Percentiles rank a stretch among this genome's conserved stretches.
Conservation (phyloP, 768 basidiomycete species). For the Pulveroboletus sp. region DNA sequence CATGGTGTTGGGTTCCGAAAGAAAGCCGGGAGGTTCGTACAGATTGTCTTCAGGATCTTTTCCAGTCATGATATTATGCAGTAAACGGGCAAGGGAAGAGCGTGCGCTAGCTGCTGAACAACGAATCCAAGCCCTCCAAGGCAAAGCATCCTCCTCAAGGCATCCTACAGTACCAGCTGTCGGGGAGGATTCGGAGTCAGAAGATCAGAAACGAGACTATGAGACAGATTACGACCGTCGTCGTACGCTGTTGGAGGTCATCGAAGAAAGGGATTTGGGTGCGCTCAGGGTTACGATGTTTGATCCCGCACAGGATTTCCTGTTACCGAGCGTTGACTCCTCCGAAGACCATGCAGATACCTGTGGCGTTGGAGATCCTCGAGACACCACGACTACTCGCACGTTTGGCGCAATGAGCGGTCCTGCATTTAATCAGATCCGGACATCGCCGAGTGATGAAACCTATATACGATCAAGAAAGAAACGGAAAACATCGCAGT, state of each 20-base stretch:
- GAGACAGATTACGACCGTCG: slow-evolving; percentile 50
- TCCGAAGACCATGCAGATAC: slow-evolving; percentile 1
- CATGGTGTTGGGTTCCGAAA: slow-evolving; percentile 66
- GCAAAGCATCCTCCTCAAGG: slow-evolving; percentile 12
- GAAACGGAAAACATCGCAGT: slow-evolving; percentile 17
- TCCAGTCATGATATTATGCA: slow-evolving; percentile 26
- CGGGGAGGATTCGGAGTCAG: slow-evolving; percentile 31
- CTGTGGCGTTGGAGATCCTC: not conserved
- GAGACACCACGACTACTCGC: not conserved
- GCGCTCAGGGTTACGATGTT: slow-evolving; percentile 40
- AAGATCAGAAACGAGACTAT: slow-evolving; percentile 38
- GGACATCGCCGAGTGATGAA: not conserved
- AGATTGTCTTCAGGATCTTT: not conserved
- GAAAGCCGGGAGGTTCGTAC: slow-evolving; percentile 56
- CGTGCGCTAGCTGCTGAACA: slow-evolving; percentile 70
- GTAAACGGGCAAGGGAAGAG: slow-evolving; percentile 76
- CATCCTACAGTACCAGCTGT: slow-evolving; percentile 15
- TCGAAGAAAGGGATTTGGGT: slow-evolving; percentile 40
- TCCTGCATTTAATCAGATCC: not conserved
- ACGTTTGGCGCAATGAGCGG: not conserved
- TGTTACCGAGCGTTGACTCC: slow-evolving; percentile 30
- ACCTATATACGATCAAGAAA: slow-evolving; percentile 11
- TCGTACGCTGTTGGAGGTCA: slow-evolving; percentile 44
- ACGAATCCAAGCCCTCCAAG: slow-evolving; percentile 47
- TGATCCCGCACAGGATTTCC: slow-evolving; percentile 49